phyloP scores from a whole-genome alignment of 1,284 basidiomycete genomes.

The Pisolithus thermaeus region DNA sequence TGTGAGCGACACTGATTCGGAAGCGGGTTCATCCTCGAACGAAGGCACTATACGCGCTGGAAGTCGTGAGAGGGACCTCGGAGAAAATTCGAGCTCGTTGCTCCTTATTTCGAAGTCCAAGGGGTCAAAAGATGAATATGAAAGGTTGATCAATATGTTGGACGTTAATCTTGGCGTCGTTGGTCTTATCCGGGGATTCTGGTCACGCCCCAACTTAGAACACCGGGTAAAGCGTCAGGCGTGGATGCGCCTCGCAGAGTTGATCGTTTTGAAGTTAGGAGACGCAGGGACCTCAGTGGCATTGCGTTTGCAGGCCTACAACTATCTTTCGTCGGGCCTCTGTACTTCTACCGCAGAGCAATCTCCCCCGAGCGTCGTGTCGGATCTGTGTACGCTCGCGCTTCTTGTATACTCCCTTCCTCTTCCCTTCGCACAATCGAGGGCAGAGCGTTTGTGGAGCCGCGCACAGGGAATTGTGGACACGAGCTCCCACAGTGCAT shows the following conservation, averaged over 20 bases:
- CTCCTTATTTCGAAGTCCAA: constrained; percentile 29
- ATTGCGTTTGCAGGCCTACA: constrained; percentile 16
- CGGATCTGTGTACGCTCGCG: constrained; percentile 53
- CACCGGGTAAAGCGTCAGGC: constrained; percentile 43
- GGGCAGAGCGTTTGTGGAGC: constrained; percentile 40
- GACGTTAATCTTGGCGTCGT: constrained; percentile 35
- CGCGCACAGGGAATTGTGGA: constrained; percentile 25
- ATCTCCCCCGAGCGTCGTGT: constrained; percentile 27
- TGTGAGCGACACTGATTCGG: constrained; percentile 21
- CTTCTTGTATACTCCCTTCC: constrained; percentile 44
- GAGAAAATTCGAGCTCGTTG: constrained; percentile 25
- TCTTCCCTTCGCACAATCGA: constrained; percentile 21
- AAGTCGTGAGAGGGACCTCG: constrained; percentile 1
- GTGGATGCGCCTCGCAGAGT: constrained; percentile 49
- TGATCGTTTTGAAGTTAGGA: constrained; percentile 36
- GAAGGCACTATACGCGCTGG: constrained; percentile 20
- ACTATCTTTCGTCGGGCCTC: constrained; percentile 27
- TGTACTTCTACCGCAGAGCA: constrained; percentile 11
- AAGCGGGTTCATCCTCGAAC: constrained; percentile 28
- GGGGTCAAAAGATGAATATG: constrained; percentile 35
- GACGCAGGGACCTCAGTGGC: constrained; percentile 17
- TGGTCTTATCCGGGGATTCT: constrained; percentile 32
- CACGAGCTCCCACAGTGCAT: constrained; percentile 19
- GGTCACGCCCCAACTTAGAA: constrained; percentile 30
- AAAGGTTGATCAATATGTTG: constrained; percentile 34